Conservation (phyloP, 257 asterid species). For the Buddleja alternifolia region DNA sequence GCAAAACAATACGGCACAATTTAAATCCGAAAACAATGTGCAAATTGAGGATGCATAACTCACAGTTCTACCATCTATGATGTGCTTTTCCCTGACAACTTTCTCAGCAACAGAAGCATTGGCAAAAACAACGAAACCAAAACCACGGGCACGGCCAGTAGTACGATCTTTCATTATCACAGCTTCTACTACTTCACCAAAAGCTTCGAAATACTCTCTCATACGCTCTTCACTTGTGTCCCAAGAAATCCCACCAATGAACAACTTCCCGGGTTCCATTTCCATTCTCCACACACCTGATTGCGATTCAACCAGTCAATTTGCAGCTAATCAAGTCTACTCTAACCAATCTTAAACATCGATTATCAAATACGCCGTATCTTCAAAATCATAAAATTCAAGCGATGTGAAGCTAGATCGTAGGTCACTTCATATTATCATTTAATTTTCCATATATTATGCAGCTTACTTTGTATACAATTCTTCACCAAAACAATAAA, state of each 20-base stretch:
- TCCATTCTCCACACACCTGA: conserved; percentile 63
- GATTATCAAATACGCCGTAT: not conserved
- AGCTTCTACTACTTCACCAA: conserved; percentile 85
- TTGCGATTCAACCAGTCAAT: conserved; percentile 37
- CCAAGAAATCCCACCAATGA: conserved; percentile 97
- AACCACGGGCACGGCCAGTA: conserved; percentile 97
- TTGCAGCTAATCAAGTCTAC: conserved; percentile 25
- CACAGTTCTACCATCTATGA: conserved; percentile 90
- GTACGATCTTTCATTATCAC: conserved; percentile 93
- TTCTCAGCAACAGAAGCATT: conserved; percentile 82
- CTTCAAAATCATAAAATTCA: conserved; percentile 25
- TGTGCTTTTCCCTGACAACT: conserved; percentile 81
- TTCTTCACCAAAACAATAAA: conserved; percentile 34
- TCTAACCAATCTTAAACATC: conserved; percentile 21
- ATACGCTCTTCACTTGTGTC: conserved; percentile 91
- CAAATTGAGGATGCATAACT: conserved; percentile 38
- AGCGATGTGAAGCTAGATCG: conserved; percentile 37
- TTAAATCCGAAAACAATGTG: conserved; percentile 11
- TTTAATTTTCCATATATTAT: conserved; percentile 11
- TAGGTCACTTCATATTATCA: conserved; percentile 15
- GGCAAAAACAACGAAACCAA: conserved; percentile 86
- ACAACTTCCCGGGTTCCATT: conserved; percentile 80
- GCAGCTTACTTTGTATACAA: conserved; percentile 16
- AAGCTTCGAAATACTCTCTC: conserved; percentile 71
- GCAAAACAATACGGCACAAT: conserved; percentile 5